Base-by-base conservation (phyloP, 2,329 filamentous ascomycete species). In the Fusarium multiceps region DNA sequence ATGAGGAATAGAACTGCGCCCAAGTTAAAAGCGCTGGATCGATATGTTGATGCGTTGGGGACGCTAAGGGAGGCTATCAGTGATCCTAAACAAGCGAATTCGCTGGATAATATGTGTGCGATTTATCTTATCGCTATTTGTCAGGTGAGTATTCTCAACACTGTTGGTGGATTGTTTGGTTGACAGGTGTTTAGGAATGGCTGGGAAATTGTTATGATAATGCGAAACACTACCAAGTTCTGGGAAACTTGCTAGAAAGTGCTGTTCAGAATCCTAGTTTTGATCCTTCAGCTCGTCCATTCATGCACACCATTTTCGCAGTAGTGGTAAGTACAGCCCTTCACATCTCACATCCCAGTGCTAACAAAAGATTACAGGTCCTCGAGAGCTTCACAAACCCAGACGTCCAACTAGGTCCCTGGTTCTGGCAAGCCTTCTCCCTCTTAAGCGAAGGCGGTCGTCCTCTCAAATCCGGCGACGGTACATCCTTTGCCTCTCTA, bases 381-480 rank as follows among this genome's bases (percentile, higher is more conserved):
- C 20, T 66, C 1, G 63, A 66, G 16, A 66, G 62, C n/a, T 66
- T 55, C n/a, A 23, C 20, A 0, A 66, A 66, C 0, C 34, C 14
- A 3, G 56, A 46, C 2, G 28, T 66, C 3, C 27, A 61, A 1
- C 20, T 66, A 0, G 49, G 61, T 1, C 43, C 62, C 0, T 66
- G 63, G 63, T 61, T 66, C 40, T 66, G 63, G 63, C 41, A 66
- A 42, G 61, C 61, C 7, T 7, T 48, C 2, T 40, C 28, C 0
- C 2, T 27, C 0, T 12, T 60, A 1, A 25, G 28, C 4, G n/a
- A 43, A 7, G 18, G 40, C 0, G 21, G 16, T 2, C 54, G 61
- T 0, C 61, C 63, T 6, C 64, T 67, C 3, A 62, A 34, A 2
- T 51, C 50, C 3, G 64, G 63, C 14, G 46, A 53, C 5, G 56